Percentiles rank a stretch among this genome's conserved stretches.
Conservation (phyloP, 2,329 filamentous ascomycete genomes). For the Venturia oleaginea region DNA sequence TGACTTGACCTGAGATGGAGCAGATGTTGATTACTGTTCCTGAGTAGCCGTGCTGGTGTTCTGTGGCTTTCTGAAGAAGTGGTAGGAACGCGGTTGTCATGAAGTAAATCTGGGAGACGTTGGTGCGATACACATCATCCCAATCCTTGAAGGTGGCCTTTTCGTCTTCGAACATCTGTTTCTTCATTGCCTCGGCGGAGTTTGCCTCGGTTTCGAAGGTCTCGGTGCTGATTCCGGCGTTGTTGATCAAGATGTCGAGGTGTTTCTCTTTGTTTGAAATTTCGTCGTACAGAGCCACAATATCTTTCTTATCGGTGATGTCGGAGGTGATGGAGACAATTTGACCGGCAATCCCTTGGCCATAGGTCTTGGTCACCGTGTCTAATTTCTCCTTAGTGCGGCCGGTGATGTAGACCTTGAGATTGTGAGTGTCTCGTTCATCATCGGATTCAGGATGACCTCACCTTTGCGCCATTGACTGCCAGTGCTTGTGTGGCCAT, state of each 20-base stretch:
- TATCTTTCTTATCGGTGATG: slow-evolving; percentile 32
- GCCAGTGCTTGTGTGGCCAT: slow-evolving; percentile 39
- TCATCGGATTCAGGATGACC: neutral
- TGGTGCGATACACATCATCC: slow-evolving; percentile 36
- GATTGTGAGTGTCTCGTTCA: neutral
- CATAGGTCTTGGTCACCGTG: slow-evolving; percentile 34
- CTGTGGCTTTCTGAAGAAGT: slow-evolving; percentile 35
- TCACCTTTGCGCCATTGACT: slow-evolving; percentile 36
- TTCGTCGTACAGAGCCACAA: slow-evolving; percentile 31
- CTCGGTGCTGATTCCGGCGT: slow-evolving; percentile 35
- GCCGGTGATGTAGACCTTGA: slow-evolving; percentile 35
- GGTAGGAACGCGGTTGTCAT: slow-evolving; percentile 39
- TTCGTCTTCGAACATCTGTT: slow-evolving; percentile 36
- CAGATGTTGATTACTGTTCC: slow-evolving; percentile 38
- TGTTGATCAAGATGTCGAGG: slow-evolving; percentile 39
- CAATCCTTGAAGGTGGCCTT: slow-evolving; percentile 35
- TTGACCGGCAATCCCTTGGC: slow-evolving; percentile 35
- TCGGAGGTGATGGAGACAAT: slow-evolving; percentile 39
- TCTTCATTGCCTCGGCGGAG: slow-evolving; percentile 34
- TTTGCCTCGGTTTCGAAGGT: slow-evolving; percentile 31
- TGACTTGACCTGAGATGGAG: slow-evolving; percentile 37
- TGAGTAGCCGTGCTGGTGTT: slow-evolving; percentile 34
- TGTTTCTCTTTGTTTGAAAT: slow-evolving; percentile 36
- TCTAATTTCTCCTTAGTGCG: slow-evolving; percentile 40
- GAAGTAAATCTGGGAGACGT: slow-evolving; percentile 40